phyloP scores from a whole-genome alignment of 1,284 basidiomycete genomes.

The Ustilago tritici region DNA sequence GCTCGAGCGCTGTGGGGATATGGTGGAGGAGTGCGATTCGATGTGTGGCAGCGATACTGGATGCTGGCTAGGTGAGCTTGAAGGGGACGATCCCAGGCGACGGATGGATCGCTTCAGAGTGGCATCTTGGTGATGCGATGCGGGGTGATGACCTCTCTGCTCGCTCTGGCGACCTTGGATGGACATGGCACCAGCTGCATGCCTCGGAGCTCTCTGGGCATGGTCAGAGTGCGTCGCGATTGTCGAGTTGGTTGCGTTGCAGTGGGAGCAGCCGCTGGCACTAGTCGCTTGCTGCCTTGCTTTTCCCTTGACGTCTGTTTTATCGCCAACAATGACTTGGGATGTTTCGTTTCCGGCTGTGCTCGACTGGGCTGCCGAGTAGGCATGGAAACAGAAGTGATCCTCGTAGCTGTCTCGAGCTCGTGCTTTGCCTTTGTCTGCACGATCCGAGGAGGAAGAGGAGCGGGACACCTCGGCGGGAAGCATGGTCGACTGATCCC shows the following conservation, averaged over 20 bases:
- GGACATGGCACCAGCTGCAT: not conserved
- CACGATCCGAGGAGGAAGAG: slow-evolving; percentile 1
- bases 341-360: not conserved
- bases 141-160: not conserved
- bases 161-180: not conserved
- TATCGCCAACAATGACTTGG: not conserved
- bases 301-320: slow-evolving; percentile 21
- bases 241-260: not conserved
- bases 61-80: slow-evolving; percentile 24
- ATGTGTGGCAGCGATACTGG: not conserved
- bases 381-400: not conserved
- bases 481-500: not conserved
- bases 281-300: slow-evolving; percentile 8
- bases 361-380: slow-evolving; percentile 5
- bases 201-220: not conserved
- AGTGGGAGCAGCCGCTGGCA: not conserved
- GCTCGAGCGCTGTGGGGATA: not conserved
- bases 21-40: not conserved
- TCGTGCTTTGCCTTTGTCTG: slow-evolving; percentile 36
- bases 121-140: slow-evolving; percentile 8
- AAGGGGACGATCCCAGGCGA: slow-evolving; percentile 34
- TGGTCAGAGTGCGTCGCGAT: not conserved
- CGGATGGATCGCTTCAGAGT: slow-evolving; percentile 35
- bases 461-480: slow-evolving; percentile 8
- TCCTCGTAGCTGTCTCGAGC: slow-evolving; percentile 12